Evolutionary conservation across 2,329 filamentous ascomycete species (phyloP), one percentile per base, ranked within the genome.

Genomic region (Hymenoscyphus linearis): DNA sequence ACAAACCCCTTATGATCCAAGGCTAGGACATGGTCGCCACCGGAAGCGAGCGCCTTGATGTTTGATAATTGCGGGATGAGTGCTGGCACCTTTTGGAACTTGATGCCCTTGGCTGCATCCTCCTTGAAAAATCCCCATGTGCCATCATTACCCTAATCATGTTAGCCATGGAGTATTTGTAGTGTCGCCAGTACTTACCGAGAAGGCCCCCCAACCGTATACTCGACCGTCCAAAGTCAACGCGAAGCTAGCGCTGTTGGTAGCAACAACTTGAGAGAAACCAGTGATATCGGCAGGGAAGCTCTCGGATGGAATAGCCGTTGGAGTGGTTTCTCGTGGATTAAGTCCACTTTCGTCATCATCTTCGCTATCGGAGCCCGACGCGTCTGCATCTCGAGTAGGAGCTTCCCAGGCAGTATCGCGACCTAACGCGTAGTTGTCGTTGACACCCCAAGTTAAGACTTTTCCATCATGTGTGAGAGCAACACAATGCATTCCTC

Each of bases 381-480:
- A 71, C 18, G 62, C 69, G 35, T 79, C 79, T 54, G 79, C 77
- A 60, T 85, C 81, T 59, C 82, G 79, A 18, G 81, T 74, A 14
- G 85, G 85, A 58, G 87, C 87, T 1, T 87, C 83, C 83, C 86
- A 89, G 13, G 76, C 77, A 1, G 89, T 93, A 72, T 90, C 84
- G 72, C 91, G 82, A 35, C 90, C 91, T 52, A 95, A 82, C 5
- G 91, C 89, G 64, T 88, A 88, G 70, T 92, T 86, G 70, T 95
- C 90, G 71, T 95, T 95, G 67, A 93, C 90, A 57, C 90, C 90
- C 90, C 90, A 95, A 34, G 89, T 91, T 55, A 91, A 77, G 67
- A 95, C 88, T 75, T 86, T 86, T 78, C 91, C 90, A 74, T 93
- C 87, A 68, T 86, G 82, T 56, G 90, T 93, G 58, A 95, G 77